These are phyloP conservation scores for Xylariaceae sp. DNA, from an alignment of 2,329 filamentous ascomycete genomes.

Conservation along the genomic window DNA sequence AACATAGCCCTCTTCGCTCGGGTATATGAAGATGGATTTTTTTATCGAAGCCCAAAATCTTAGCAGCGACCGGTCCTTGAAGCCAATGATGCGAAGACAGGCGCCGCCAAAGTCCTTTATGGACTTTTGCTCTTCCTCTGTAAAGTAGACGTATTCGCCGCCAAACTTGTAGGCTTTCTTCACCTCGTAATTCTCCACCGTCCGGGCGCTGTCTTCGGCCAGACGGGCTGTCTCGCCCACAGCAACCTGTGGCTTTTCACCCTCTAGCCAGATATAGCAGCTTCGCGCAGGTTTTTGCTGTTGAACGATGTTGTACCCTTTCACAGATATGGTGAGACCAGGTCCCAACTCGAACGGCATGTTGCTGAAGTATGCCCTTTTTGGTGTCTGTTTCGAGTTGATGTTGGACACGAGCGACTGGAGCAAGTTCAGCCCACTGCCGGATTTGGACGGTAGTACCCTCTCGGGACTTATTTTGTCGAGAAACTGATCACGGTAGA, in stretches of 20 bases:
- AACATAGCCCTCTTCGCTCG: conserved; percentile 81
- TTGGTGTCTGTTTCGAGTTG: conserved; percentile 82
- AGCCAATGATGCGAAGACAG: conserved; percentile 83
- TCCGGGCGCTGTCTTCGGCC: conserved; percentile 70
- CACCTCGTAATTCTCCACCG: conserved; percentile 74
- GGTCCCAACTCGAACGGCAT: conserved; percentile 85
- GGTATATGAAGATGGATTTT: conserved; percentile 89
- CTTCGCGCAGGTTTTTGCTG: conserved; percentile 74
- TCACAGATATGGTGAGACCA: conserved; percentile 79
- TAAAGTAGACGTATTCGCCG: conserved; percentile 82
- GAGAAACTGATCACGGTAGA: conserved; percentile 72
- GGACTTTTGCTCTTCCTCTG: conserved; percentile 71
- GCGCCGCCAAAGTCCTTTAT: conserved; percentile 78
- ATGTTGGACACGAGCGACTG: conserved; percentile 80
- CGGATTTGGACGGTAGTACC: conserved; percentile 59
- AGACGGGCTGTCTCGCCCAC: conserved; percentile 67
- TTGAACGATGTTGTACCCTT: conserved; percentile 86
- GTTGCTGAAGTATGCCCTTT: conserved; percentile 79
- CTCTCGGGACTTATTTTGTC: conserved; percentile 58
- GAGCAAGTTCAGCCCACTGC: conserved; percentile 72
- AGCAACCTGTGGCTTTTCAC: conserved; percentile 79
- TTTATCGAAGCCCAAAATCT: conserved; percentile 80
- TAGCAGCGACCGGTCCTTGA: conserved; percentile 73
- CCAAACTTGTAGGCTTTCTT: conserved; percentile 96
- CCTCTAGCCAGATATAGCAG: conserved; percentile 82